Evolutionary conservation across 192 early-diverging fungal genomes (phyloP).

Genomic region (Coemansia sp.): DNA sequence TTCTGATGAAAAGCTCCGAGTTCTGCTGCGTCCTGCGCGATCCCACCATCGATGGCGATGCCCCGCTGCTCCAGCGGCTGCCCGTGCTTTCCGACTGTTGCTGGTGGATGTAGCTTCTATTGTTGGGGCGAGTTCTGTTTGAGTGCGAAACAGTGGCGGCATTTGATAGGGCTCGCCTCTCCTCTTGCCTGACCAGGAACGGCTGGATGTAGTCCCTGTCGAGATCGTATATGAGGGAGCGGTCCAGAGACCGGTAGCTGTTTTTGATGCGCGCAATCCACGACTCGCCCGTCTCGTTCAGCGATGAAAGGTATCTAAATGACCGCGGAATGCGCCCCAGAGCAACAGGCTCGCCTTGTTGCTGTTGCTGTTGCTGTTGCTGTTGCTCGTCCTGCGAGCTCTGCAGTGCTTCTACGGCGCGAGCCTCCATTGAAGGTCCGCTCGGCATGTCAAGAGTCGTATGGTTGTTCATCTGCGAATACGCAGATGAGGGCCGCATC

Average conservation of each 20-base stretch:
- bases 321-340: conserved; percentile 20
- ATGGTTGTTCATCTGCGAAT: not conserved
- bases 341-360: conserved; percentile 10
- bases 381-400: conserved; percentile 5
- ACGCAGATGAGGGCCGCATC: not conserved
- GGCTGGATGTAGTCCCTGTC: conserved; percentile 49
- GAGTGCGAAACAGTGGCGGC: not conserved
- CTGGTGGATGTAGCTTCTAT: not conserved
- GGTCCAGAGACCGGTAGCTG: conserved; percentile 47
- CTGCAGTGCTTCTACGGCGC: not conserved
- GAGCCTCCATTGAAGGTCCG: not conserved
- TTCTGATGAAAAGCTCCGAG: not conserved
- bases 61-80: conserved; percentile 2
- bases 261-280: conserved; percentile 41
- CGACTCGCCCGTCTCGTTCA: conserved; percentile 34
- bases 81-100: conserved; percentile 4
- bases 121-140: not conserved
- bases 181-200: conserved; percentile 28
- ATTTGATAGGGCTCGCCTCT: not conserved
- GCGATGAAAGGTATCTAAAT: conserved; percentile 29
- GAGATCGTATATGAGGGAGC: conserved; percentile 46
- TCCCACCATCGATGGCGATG: not conserved
- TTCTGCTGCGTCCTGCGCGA: conserved; percentile 2
- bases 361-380: not conserved
- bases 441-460: not conserved